A percentile compares a stretch with the other conserved stretches of the same genome.
phyloP scores from a whole-genome alignment of 2,329 filamentous ascomycete species.

The Trichoderma polysporum region DNA sequence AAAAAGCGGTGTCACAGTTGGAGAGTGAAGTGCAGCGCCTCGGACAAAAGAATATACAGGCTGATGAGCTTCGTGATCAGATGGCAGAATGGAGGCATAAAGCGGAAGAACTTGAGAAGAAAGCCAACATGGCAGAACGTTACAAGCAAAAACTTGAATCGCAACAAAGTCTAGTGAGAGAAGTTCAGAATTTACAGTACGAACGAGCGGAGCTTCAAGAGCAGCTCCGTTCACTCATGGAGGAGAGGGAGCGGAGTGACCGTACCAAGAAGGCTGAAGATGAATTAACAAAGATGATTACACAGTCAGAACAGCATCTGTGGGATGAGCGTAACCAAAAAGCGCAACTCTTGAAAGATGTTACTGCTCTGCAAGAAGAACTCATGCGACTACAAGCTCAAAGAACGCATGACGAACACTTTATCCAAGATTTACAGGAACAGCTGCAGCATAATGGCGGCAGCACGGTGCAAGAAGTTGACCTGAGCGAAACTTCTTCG shows the following conservation, averaged over 20 bases:
- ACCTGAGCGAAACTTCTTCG: slow-evolving; percentile 23
- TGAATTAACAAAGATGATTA: slow-evolving; percentile 43
- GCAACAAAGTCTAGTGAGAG: slow-evolving; percentile 54
- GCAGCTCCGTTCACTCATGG: slow-evolving; percentile 41
- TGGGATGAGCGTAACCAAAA: slow-evolving; percentile 48
- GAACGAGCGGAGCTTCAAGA: slow-evolving; percentile 55
- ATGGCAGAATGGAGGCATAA: slow-evolving; percentile 59
- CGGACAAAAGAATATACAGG: slow-evolving; percentile 46
- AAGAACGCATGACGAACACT: slow-evolving; percentile 50
- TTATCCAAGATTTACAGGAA: slow-evolving; percentile 60
- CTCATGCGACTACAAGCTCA: slow-evolving; percentile 49
- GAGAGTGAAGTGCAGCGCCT: slow-evolving; percentile 54
- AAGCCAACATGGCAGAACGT: slow-evolving; percentile 62
- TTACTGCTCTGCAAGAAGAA: slow-evolving; percentile 46
- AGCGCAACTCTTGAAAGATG: slow-evolving; percentile 47
- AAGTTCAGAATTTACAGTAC: slow-evolving; percentile 55
- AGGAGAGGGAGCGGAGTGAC: slow-evolving; percentile 36
- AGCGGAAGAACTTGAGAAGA: slow-evolving; percentile 59
- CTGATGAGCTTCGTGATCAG: slow-evolving; percentile 57
- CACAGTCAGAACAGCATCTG: slow-evolving; percentile 42
- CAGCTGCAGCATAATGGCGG: slow-evolving; percentile 47
- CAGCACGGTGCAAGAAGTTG: slow-evolving; percentile 25
- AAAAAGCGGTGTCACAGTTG: slow-evolving; percentile 49
- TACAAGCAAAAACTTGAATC: slow-evolving; percentile 63
- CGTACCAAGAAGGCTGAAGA: slow-evolving; percentile 40